Base-by-base conservation (phyloP, 208 protist genomes). In the Leishmania tarentolae region DNA sequence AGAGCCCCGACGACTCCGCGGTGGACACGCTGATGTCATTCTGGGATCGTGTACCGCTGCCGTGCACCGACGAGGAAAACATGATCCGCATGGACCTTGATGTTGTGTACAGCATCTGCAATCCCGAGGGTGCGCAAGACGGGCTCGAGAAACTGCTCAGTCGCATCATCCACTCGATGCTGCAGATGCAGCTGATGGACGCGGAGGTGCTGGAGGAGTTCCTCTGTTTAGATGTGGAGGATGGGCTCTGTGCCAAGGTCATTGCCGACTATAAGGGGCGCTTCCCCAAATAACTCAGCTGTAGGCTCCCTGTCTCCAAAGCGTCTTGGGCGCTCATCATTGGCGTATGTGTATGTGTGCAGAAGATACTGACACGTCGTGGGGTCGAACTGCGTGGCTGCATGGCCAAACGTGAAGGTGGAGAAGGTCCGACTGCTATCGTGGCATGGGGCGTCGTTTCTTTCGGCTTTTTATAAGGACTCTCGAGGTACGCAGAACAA, bases 21-120 rank as follows among this genome's bases (percentile, higher is more conserved):
- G 75, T 94, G 46, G 90, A 95, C 42, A 91, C 90, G 37, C 79
- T 98, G 52, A 92, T 96, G 88, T 86, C 85, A 17, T 94, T 96
- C 82, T 98, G 94, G 94, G 78, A 76, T 50, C 90, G 88, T 72
- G 84, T 96, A 63, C 69, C 86, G 21, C 72, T 80, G 40, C 75
- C 81, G 13, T 66, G 50, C 65, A 72, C 74, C 37, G 85, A 86
- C 40, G 88, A 91, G 72, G 92, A 93, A 74, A 75, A 50, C 6
- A 81, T 82, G 82, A 85, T 85, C 35, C 76, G 77, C 74, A 79
- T 91, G 28, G 53, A 89, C n/a, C 59, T 95, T n/a, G 86, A 88
- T 24, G 91, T 94, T 44, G 31, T 94, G 31, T 89, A 91, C 79
- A 91, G 88, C 6, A 40, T 97, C 28, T 93, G 90, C 75, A 88